phyloP scores from a whole-genome alignment of 2,329 filamentous ascomycete genomes.

The Botrytis sinoallii region DNA sequence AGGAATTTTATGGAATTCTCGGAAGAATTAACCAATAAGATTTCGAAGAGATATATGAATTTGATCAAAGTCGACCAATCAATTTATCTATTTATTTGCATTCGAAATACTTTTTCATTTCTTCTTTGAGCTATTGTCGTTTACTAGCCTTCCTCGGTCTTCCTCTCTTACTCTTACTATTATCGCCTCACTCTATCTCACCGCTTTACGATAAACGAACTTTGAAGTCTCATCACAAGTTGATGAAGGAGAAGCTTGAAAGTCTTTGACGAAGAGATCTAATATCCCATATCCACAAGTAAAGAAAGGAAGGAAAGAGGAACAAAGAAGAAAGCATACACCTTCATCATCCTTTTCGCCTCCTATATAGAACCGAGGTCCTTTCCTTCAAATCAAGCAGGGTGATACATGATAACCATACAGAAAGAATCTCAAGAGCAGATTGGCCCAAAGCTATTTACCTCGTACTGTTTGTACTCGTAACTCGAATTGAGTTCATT shows the following conservation, averaged over 20 bases:
- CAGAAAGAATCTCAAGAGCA: not conserved
- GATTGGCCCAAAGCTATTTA: not conserved
- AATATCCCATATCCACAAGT: no score
- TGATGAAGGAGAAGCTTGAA: not conserved
- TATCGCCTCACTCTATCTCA: not conserved
- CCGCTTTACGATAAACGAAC: constrained; percentile 1
- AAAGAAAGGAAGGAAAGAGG: not conserved
- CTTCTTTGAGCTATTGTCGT: not conserved
- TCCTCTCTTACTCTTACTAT: not conserved
- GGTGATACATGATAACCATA: not conserved
- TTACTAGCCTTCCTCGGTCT: not conserved
- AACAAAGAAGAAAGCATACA: not conserved
- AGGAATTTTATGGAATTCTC: not conserved
- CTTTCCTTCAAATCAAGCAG: not conserved
- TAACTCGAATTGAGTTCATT: not conserved
- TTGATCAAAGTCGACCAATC: not conserved
- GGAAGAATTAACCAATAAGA: not conserved
- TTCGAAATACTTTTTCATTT: not conserved
- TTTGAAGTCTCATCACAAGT: not conserved
- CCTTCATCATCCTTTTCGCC: not conserved
- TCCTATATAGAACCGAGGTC: not conserved
- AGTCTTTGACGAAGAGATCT: not conserved
- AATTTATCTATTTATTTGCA: not conserved
- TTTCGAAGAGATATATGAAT: not conserved
- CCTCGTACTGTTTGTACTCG: not conserved